Conservation (phyloP, 345 rosid genomes). For the Acer yangbiense region DNA sequence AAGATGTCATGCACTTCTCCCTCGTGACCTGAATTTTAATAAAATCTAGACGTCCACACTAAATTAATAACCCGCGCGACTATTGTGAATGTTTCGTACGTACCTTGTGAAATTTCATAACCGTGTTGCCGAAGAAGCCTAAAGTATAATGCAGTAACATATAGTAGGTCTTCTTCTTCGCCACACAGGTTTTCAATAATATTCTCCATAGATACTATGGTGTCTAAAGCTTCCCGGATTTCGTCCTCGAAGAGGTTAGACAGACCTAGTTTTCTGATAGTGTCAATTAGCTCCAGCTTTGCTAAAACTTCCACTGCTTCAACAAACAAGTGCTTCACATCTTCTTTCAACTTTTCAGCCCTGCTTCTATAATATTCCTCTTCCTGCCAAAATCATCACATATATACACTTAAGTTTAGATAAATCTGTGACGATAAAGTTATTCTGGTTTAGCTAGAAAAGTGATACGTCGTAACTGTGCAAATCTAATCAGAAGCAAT, state of each 20-base stretch:
- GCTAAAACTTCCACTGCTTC: slow-evolving; percentile 26
- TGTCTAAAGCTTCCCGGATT: slow-evolving; percentile 31
- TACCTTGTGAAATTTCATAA: slow-evolving; percentile 47
- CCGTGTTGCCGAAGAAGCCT: slow-evolving; percentile 50
- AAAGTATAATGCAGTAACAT: slow-evolving; percentile 39
- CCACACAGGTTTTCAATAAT: neutral
- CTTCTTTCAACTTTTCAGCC: slow-evolving; percentile 23
- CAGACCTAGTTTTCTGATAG: slow-evolving; percentile 40
- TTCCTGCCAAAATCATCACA: slow-evolving; percentile 24
- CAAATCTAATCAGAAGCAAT: neutral
- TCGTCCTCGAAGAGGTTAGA: slow-evolving; percentile 34
- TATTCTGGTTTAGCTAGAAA: too few species aligned
- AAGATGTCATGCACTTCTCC: too few species aligned
- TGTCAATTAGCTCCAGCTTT: slow-evolving; percentile 41
- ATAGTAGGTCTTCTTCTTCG: slow-evolving; percentile 32
- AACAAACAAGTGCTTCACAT: slow-evolving; percentile 27
- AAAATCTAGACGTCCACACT: too few species aligned
- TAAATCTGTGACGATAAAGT: too few species aligned
- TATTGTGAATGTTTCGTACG: too few species aligned
- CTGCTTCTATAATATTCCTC: slow-evolving; percentile 22
- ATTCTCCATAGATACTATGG: slow-evolving; percentile 5
- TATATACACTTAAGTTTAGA: too few species aligned
- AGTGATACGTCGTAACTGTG: neutral
- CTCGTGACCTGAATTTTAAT: too few species aligned
- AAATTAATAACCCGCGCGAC: too few species aligned